These are phyloP conservation scores for Protomyces inouyei DNA, from an alignment of 1,139 yeast species.

Conservation along the genomic window DNA sequence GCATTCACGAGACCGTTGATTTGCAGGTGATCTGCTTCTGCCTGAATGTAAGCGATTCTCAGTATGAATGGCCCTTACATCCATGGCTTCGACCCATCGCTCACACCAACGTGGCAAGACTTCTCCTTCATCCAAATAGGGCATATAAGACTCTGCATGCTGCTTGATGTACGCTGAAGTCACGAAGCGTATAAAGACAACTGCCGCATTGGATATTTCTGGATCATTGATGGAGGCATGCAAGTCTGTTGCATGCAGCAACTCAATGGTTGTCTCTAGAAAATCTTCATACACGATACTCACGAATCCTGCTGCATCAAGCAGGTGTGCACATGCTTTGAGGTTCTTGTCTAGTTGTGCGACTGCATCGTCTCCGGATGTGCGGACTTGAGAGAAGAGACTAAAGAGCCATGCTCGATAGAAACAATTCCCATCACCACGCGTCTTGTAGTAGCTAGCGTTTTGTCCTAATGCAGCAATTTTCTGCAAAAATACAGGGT, in stretches of 20 bases:
- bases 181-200: conserved; percentile 34
- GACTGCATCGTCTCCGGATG: neutral
- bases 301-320: conserved; percentile 33
- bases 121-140: conserved; percentile 30
- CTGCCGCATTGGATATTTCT: conserved; percentile 33
- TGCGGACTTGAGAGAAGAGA: neutral
- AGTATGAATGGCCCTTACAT: neutral
- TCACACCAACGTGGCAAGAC: conserved; percentile 30
- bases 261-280: conserved; percentile 29
- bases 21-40: conserved; percentile 35
- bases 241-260: conserved; percentile 18
- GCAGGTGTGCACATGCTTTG: neutral
- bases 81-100: conserved; percentile 34
- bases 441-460: conserved; percentile 26
- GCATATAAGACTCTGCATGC: conserved; percentile 32
- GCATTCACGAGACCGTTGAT: conserved; percentile 35
- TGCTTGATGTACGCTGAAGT: conserved; percentile 34
- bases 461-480: conserved; percentile 1
- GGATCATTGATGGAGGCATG: conserved; percentile 26
- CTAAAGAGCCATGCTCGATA: conserved; percentile 27
- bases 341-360: neutral
- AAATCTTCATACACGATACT: conserved; percentile 34
- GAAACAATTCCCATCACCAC: conserved; percentile 35
- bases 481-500: conserved; percentile 18
- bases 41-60: neutral